Conservation (phyloP, 2,329 filamentous ascomycete genomes). For the Erysiphe pulchra region DNA sequence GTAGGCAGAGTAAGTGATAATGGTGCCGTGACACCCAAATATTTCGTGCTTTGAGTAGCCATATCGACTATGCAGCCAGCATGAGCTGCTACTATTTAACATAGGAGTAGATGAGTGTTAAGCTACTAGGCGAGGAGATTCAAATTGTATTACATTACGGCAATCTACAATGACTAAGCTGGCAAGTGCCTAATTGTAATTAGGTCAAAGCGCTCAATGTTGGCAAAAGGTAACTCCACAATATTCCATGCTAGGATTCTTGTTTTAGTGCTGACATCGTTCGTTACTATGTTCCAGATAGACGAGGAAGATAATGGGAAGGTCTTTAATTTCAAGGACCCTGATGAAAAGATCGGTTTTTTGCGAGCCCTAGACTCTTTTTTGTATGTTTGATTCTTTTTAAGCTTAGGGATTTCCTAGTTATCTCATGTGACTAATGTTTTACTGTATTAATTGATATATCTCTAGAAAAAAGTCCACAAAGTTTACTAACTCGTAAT, state of each 20-base stretch:
- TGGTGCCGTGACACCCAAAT: slow-evolving; percentile 49
- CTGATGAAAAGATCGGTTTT: slow-evolving; percentile 57
- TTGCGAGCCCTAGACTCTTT: slow-evolving; percentile 74
- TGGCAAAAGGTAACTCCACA: no score
- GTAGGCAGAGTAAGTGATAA: slow-evolving; percentile 59
- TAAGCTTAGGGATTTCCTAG: background rate
- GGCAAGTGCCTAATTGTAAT: background rate
- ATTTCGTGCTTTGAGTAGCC: slow-evolving; percentile 9
- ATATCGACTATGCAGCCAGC: slow-evolving; percentile 4
- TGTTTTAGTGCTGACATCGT: no score
- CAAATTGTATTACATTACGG: background rate
- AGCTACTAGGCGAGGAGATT: background rate
- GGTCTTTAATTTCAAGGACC: slow-evolving; percentile 21
- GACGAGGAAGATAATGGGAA: slow-evolving; percentile 24
- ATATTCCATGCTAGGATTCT: no score
- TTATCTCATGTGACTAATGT: background rate
- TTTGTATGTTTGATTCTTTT: slow-evolving; percentile 29
- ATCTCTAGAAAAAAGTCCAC: background rate
- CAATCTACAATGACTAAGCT: background rate
- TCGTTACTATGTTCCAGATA: slow-evolving; percentile 1
- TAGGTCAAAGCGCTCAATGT: no score
- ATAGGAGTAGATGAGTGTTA: background rate
- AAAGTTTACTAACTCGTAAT: background rate
- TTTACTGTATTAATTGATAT: background rate
- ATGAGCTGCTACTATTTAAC: background rate